phyloP scores from a whole-genome alignment of 176 grass and related monocot species.

The Thalia dealbata region DNA sequence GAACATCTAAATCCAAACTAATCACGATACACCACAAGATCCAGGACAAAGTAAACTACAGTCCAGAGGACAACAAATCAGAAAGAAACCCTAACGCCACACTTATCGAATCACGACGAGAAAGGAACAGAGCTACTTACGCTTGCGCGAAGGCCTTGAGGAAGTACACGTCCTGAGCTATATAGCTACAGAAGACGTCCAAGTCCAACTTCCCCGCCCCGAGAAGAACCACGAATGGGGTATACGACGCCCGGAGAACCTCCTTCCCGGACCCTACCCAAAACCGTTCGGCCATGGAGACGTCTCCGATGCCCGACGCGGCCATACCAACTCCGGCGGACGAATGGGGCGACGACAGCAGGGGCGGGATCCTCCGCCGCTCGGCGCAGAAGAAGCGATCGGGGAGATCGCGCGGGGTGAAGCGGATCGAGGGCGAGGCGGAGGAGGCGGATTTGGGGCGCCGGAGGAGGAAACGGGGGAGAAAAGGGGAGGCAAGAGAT shows the following conservation, averaged over 20 bases:
- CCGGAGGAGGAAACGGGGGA: slow-evolving; percentile 25
- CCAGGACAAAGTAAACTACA: not conserved
- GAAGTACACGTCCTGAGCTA: slow-evolving; percentile 81
- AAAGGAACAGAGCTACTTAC: slow-evolving; percentile 30
- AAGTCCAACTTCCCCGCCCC: slow-evolving; percentile 51
- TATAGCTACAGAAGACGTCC: slow-evolving; percentile 65
- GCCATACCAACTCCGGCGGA: slow-evolving; percentile 9
- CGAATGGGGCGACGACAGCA: not conserved
- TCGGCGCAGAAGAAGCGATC: not conserved
- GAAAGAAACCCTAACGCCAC: not conserved
- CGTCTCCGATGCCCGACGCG: slow-evolving; percentile 8
- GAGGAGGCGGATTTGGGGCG: not conserved
- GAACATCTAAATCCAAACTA: not conserved
- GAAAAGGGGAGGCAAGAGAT: not conserved
- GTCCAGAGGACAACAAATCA: not conserved
- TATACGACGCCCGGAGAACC: slow-evolving; percentile 59
- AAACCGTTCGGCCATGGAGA: slow-evolving; percentile 16
- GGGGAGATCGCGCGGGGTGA: not conserved
- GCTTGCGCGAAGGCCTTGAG: slow-evolving; percentile 70
- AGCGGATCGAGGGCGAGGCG: slow-evolving; percentile 3
- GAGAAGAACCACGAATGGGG: slow-evolving; percentile 70
- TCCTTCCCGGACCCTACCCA: slow-evolving; percentile 40
- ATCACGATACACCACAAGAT: not conserved
- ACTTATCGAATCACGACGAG: not conserved
- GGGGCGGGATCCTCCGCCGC: not conserved